These are phyloP conservation scores for Caloboletus inedulis DNA, from an alignment of 1,284 basidiomycete species.

Conservation along the genomic window DNA sequence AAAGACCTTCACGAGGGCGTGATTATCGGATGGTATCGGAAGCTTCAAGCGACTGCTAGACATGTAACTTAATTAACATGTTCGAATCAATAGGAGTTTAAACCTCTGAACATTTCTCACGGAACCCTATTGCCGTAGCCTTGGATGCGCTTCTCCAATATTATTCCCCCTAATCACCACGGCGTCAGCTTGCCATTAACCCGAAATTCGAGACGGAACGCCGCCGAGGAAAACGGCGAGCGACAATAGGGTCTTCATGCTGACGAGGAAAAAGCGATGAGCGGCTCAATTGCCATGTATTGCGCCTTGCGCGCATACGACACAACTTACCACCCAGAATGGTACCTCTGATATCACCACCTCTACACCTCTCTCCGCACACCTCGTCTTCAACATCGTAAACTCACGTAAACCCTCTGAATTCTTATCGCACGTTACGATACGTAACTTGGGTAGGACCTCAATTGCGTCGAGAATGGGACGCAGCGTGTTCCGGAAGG, in stretches of 20 bases:
- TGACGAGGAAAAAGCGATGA: constrained; percentile 14
- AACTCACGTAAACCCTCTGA: constrained; percentile 26
- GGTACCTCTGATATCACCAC: constrained; percentile 33
- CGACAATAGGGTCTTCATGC: constrained; percentile 42
- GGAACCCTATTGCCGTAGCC: neutral
- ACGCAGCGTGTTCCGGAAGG: constrained; percentile 25
- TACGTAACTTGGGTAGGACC: constrained; percentile 35
- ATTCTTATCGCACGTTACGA: constrained; percentile 38
- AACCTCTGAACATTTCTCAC: neutral
- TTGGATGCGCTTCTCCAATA: neutral
- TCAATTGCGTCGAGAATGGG: constrained; percentile 36
- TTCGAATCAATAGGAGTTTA: neutral
- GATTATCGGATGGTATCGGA: too few relatives aligned
- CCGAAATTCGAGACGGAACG: constrained; percentile 42
- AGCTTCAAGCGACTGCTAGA: too few relatives aligned
- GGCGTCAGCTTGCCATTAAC: constrained; percentile 31
- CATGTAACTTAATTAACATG: neutral
- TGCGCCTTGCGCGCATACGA: neutral
- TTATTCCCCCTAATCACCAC: constrained; percentile 6
- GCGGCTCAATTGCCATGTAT: neutral
- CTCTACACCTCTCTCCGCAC: constrained; percentile 31
- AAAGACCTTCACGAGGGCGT: too few relatives aligned
- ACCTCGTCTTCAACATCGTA: constrained; percentile 27
- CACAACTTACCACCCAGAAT: constrained; percentile 37
- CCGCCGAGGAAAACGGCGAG: constrained; percentile 39